Conservation (phyloP, 371 early-diverging fungal species). For the Vairimorpha necatrix region DNA sequence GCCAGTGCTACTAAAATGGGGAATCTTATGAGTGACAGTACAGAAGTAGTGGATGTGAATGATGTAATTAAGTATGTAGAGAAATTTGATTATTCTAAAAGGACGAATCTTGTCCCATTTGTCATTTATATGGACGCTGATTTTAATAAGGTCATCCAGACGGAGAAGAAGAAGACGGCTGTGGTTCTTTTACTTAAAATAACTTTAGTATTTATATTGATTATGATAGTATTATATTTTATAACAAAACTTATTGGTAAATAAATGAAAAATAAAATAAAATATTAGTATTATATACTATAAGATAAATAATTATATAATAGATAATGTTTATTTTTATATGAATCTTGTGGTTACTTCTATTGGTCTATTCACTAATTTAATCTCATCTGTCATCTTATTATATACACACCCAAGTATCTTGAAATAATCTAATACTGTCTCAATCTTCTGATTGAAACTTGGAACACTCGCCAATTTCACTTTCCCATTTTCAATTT, state of each 20-base stretch:
- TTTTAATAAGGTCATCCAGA: not conserved
- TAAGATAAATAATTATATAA: no score
- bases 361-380: not conserved
- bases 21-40: not conserved
- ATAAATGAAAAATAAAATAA: not conserved
- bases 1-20: not conserved
- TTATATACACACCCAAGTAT: constrained; percentile 25
- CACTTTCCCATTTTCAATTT: constrained; percentile 14
- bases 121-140: not conserved
- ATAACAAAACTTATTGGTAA: not conserved
- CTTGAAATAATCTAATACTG: constrained; percentile 3
- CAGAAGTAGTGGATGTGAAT: constrained; percentile 1
- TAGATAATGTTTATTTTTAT: no score
- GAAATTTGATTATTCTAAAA: not conserved
- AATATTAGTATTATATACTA: no score
- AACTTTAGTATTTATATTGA: no score
- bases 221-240: not conserved
- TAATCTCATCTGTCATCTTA: not conserved
- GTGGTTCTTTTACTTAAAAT: no score
- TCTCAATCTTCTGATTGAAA: constrained; percentile 14
- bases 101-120: not conserved
- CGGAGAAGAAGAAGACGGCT: not conserved
- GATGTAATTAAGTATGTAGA: not conserved
- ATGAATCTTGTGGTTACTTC: not conserved
- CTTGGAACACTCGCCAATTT: constrained; percentile 7